Percentiles rank a stretch among this genome's conserved stretches.
These are phyloP conservation scores for Didymella keratinophila DNA, from an alignment of 2,329 filamentous ascomycete genomes.

Conservation along the genomic window DNA sequence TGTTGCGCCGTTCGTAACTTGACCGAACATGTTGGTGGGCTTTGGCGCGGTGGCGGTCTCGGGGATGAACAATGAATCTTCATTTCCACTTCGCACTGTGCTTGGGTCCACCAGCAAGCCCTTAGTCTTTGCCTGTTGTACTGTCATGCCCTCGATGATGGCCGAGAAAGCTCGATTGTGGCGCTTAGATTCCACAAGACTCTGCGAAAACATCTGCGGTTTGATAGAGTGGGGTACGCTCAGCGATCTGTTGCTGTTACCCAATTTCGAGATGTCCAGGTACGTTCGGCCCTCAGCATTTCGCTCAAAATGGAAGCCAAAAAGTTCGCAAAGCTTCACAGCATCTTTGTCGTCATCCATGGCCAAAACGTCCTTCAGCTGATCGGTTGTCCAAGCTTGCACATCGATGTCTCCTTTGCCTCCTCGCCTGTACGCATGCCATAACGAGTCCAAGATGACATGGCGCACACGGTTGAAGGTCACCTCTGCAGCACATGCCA, in stretches of 20 bases:
- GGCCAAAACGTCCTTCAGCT: slow-evolving; percentile 60
- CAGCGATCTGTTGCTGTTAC: slow-evolving; percentile 32
- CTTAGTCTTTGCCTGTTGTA: slow-evolving; percentile 58
- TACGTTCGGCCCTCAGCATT: slow-evolving; percentile 57
- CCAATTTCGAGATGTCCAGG: slow-evolving; percentile 62
- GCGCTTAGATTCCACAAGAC: slow-evolving; percentile 66
- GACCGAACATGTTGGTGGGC: slow-evolving; percentile 26
- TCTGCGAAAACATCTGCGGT: slow-evolving; percentile 63
- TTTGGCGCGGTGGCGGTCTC: slow-evolving; percentile 29
- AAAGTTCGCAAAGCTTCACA: slow-evolving; percentile 61
- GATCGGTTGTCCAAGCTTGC: slow-evolving; percentile 64
- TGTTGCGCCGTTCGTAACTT: slow-evolving; percentile 10
- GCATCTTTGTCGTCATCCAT: slow-evolving; percentile 65
- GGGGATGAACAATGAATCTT: slow-evolving; percentile 54
- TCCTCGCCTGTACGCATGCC: slow-evolving; percentile 62
- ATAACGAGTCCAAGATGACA: slow-evolving; percentile 63
- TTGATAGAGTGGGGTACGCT: slow-evolving; percentile 39
- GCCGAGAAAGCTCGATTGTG: slow-evolving; percentile 63
- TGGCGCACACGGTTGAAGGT: slow-evolving; percentile 67
- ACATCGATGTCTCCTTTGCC: slow-evolving; percentile 55
- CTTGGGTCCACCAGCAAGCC: slow-evolving; percentile 58
- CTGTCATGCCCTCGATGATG: slow-evolving; percentile 64
- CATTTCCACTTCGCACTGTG: slow-evolving; percentile 32
- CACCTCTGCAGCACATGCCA: slow-evolving; percentile 70
- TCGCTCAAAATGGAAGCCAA: slow-evolving; percentile 60